phyloP scores from a whole-genome alignment of 768 basidiomycete species.

The Russula vinacea region DNA sequence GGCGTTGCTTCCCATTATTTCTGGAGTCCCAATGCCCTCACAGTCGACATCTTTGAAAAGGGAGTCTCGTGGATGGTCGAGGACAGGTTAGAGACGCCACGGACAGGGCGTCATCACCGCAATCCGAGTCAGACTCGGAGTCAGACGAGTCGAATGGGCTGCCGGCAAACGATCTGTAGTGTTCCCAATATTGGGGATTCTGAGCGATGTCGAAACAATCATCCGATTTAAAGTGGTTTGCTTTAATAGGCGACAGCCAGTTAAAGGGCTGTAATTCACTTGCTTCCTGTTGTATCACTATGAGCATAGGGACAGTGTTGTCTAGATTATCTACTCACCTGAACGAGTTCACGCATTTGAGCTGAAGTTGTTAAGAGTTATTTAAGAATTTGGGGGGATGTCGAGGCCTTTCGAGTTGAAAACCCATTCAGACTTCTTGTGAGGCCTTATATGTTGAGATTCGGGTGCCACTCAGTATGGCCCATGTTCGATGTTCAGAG shows the following conservation, averaged over 20 bases:
- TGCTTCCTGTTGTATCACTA: not conserved
- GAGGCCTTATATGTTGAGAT: not conserved
- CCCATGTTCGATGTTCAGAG: not conserved
- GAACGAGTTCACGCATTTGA: not conserved
- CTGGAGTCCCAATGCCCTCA: not conserved
- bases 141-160: not conserved
- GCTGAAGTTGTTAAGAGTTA: not conserved
- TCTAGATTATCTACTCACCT: not conserved
- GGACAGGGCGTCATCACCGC: not conserved
- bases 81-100: not conserved
- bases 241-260: not conserved
- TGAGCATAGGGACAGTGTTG: not conserved
- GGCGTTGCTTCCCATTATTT: not conserved
- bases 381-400: too few relatives aligned
- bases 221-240: not conserved
- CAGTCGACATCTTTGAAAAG: not conserved
- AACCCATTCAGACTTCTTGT: not conserved
- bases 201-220: not conserved
- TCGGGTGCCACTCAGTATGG: not conserved
- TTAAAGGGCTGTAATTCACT: not conserved
- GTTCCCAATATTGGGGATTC: not conserved
- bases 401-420: not conserved
- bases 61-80: not conserved
- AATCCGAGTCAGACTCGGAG: not conserved
- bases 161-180: not conserved